Conservation (phyloP, 768 basidiomycete species). For the Mycena vulgaris region DNA sequence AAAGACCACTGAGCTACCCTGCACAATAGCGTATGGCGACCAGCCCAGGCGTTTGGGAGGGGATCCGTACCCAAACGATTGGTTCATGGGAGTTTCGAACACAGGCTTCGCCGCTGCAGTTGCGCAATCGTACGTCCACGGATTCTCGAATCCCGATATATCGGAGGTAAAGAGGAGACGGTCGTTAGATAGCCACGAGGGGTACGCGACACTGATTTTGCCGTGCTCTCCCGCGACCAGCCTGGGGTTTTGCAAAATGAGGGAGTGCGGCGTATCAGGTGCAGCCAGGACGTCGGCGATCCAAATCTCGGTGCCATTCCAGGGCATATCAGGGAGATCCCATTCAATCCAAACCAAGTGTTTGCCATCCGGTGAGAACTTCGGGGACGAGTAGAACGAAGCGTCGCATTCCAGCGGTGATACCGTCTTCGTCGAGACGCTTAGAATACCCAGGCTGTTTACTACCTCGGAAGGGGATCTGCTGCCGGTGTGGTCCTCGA, state of each 20-base stretch:
- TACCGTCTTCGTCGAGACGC: slow-evolving; percentile 61
- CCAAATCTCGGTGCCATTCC: slow-evolving; percentile 74
- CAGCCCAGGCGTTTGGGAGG: slow-evolving; percentile 70
- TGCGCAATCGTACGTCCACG: slow-evolving; percentile 66
- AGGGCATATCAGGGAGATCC: slow-evolving; percentile 74
- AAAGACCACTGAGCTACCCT: slow-evolving; percentile 53
- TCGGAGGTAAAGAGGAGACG: slow-evolving; percentile 77
- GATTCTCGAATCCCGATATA: slow-evolving; percentile 76
- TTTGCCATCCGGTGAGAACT: slow-evolving; percentile 68
- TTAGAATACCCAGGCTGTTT: slow-evolving; percentile 72
- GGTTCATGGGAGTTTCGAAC: slow-evolving; percentile 58
- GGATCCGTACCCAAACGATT: slow-evolving; percentile 66
- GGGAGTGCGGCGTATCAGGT: slow-evolving; percentile 31
- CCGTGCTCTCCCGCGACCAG: slow-evolving; percentile 67
- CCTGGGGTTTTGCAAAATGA: slow-evolving; percentile 54
- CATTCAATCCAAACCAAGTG: slow-evolving; percentile 70
- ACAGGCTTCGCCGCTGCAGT: slow-evolving; percentile 53
- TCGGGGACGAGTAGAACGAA: slow-evolving; percentile 78
- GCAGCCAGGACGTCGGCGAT: slow-evolving; percentile 62
- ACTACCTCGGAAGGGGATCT: slow-evolving; percentile 63
- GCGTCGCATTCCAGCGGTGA: slow-evolving; percentile 66
- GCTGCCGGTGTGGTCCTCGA: slow-evolving; percentile 80
- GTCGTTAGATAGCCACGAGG: slow-evolving; percentile 71
- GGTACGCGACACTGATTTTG: slow-evolving; percentile 70
- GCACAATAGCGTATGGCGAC: slow-evolving; percentile 61